phyloP scores from a whole-genome alignment of 192 early-diverging fungal genomes.

The Umbelopsis sp. region DNA sequence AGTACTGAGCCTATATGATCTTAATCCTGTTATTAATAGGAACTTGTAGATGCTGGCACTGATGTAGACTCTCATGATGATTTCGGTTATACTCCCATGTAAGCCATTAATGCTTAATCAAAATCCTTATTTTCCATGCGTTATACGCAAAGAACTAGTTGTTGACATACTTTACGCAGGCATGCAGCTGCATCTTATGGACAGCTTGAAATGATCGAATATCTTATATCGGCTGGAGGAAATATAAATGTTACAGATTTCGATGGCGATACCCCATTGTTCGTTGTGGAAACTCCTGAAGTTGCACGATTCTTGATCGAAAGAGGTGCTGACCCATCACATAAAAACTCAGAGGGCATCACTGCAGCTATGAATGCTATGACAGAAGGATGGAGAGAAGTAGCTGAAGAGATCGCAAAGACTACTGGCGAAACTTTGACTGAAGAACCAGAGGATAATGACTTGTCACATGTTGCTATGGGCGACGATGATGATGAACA shows the following conservation, averaged over 20 bases:
- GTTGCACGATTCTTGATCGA: conserved; percentile 68
- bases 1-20: not conserved
- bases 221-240: conserved; percentile 63
- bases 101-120: conserved; percentile 25
- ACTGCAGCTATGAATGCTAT: conserved; percentile 54
- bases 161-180: not conserved
- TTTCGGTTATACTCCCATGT: conserved; percentile 82
- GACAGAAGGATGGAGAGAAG: conserved; percentile 67
- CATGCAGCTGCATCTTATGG: conserved; percentile 80
- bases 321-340: conserved; percentile 67
- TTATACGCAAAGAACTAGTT: not conserved
- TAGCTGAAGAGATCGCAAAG: conserved; percentile 62
- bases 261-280: conserved; percentile 85
- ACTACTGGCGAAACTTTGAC: conserved; percentile 57
- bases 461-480: conserved; percentile 1
- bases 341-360: conserved; percentile 66
- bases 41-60: conserved; percentile 55
- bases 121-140: not conserved
- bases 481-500: conserved; percentile 41
- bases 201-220: conserved; percentile 66
- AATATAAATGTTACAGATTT: conserved; percentile 73
- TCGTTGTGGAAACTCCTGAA: conserved; percentile 70
- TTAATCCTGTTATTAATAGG: conserved; percentile 23
- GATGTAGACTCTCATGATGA: conserved; percentile 71
- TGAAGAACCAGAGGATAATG: conserved; percentile 32